Base-by-base conservation (phyloP, 1,284 basidiomycete species). In the Trichosporon inkin region DNA sequence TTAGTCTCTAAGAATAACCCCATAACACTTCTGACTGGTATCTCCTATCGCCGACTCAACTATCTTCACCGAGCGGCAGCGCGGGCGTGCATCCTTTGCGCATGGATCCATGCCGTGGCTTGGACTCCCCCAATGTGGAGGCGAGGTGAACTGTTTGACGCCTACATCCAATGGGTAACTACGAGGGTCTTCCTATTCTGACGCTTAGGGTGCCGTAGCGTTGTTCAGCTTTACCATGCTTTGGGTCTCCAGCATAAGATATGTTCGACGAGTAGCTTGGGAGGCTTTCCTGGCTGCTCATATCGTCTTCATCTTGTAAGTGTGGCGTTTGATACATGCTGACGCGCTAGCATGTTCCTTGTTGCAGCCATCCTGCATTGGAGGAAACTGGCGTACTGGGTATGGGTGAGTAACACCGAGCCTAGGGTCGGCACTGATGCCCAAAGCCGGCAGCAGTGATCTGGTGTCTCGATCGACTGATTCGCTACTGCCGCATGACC, bases 401-500 rank as follows among this genome's bases (percentile, higher is more conserved):
- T 74, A 19, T 72, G 68, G 62, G 70, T 72, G 53, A 60, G 69
- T 65, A 6, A 13, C 20, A 10, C 19, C n/a, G 19, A 6, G 19
- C 17, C 24, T n/a, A n/a, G 56, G 38, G 19, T 24, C 24, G 44
- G 10, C 2, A n/a, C 53, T 38, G 8, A 54, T 19, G 5, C 10
- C 13, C 10, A 3, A 73, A 44, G 71, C 72, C 74, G n/a, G 68
- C 69, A 8, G 56, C 75, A 13, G 61, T 62, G 6, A 61, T 75
- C 11, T 73, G 74, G 86, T 65, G 71, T 82, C 41, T 86, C 55
- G 87, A 89, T 70, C 82, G 86, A 35, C 58, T 82, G 39, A 68
- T 86, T 56, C 84, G 86, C 13, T 34, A 81, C 32, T 61, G 79
- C 14, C 82, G 84, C 19, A n/a, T n/a, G n/a, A 17, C 10, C 10